Base-by-base conservation (phyloP, 2,329 filamentous ascomycete species). In the Pestalotiopsis sp. region DNA sequence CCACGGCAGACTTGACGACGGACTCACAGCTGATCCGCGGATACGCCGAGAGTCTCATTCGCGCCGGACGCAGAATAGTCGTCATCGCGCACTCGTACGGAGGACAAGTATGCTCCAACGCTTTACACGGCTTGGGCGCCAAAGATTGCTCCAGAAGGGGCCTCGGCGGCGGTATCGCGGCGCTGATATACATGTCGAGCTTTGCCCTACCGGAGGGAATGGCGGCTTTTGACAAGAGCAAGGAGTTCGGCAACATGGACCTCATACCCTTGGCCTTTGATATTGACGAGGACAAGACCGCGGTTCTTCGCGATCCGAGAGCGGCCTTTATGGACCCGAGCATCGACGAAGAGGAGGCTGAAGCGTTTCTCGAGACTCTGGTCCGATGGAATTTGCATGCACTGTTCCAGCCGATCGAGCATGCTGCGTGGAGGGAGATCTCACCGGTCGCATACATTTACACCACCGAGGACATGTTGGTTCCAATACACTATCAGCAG, bases 81-180 rank as follows among this genome's bases (percentile, higher is more conserved):
- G 71, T 66, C 4, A 38, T 78, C 12, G 67, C 74, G 68, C 73
- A 78, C 39, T 76, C 72, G 1, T 77, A 78, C 58, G 77, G 76
- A 14, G 76, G 76, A 0, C 73, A 75, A 25, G 76, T 78, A 3
- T 73, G 73, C 12, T 71, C 72, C 14, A 76, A 77, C 45, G 74
- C 74, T 1, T 57, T 78, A 0, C 20, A 69, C 63, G 72, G 73
- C 0, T 70, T 78, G 0, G 70, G 73, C 6, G 5, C 57, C 1
- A 64, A 71, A 6, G 27, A 66, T 12, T 72, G 72, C 9, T 57
- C 69, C 2, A 49, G 64, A n/a, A n/a, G 68, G 17, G 71, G 70
- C 1, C 70, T 70, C 2, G 1, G 2, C 13, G 76, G 75, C 6
- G 75, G 76, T 13, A 67, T 77, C 23, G 63, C 72, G 3, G 68